Conservation (phyloP, 108 stramenopile genomes). For the Halocafeteria seosinensis region DNA sequence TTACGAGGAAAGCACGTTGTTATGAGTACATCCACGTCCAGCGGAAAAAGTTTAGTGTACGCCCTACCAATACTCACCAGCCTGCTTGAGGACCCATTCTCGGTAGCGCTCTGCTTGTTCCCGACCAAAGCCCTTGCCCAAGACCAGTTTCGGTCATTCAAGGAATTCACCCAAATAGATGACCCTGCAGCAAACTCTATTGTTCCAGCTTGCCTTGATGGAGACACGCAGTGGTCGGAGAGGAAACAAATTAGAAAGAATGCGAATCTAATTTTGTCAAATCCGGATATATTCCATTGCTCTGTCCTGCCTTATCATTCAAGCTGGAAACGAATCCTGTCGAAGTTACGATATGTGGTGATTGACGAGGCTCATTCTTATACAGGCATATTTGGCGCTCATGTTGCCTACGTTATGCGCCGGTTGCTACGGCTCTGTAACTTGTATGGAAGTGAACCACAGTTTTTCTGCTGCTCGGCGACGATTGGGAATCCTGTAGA, state of each 20-base stretch:
- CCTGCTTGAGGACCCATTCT: constrained; percentile 21
- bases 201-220: constrained; percentile 3
- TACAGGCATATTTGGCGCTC: constrained; percentile 78
- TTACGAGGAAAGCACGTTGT: constrained; percentile 43
- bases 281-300: constrained; percentile 89
- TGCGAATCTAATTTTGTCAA: constrained; percentile 70
- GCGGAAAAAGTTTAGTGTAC: constrained; percentile 65
- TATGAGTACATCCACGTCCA: constrained; percentile 65
- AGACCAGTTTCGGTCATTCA: constrained; percentile 68
- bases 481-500: constrained; percentile 64
- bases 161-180: constrained; percentile 18
- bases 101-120: constrained; percentile 55
- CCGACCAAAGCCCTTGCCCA: constrained; percentile 94
- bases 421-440: constrained; percentile 53
- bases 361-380: constrained; percentile 79
- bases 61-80: constrained; percentile 52
- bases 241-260: constrained; percentile 40
- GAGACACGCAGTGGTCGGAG: constrained; percentile 49
- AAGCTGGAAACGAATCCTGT: constrained; percentile 40
- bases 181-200: neutral
- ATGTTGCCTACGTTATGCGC: constrained; percentile 72
- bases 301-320: constrained; percentile 71
- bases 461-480: constrained; percentile 72
- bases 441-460: constrained; percentile 11
- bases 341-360: constrained; percentile 52